Percentiles rank a stretch among this genome's conserved stretches.
phyloP scores from a whole-genome alignment of 176 grass and related monocot species.

The Bothriochloa decipiens region DNA sequence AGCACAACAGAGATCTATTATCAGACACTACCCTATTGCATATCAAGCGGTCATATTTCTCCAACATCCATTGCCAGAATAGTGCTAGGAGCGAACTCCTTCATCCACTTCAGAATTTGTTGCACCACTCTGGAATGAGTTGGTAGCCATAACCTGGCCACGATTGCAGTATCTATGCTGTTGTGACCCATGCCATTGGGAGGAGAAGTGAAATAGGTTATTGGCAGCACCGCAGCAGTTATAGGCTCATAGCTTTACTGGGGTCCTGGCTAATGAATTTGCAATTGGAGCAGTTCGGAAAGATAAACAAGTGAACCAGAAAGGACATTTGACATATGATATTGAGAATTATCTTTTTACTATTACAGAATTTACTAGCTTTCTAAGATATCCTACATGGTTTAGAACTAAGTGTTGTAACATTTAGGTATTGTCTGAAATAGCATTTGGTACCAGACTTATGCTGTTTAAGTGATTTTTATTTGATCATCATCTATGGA shows the following conservation, averaged over 20 bases:
- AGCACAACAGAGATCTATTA: background rate
- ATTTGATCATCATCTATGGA: background rate
- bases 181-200: background rate
- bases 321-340: background rate
- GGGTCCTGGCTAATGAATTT: background rate
- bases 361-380: background rate
- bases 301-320: background rate
- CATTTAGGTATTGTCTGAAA: slow-evolving; percentile 7
- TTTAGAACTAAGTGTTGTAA: background rate
- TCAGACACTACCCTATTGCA: background rate
- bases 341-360: background rate
- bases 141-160: background rate
- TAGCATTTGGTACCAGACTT: background rate
- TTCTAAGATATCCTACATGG: background rate
- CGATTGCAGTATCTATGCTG: background rate
- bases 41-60: background rate
- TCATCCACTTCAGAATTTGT: background rate
- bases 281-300: background rate
- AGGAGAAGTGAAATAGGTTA: background rate
- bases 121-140: background rate
- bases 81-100: background rate
- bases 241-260: background rate
- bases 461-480: background rate
- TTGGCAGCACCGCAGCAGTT: background rate
- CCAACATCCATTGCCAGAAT: background rate